Base-by-base conservation (phyloP, 495 filamentous ascomycete species). In the Hyaloscypha hepaticicola region DNA sequence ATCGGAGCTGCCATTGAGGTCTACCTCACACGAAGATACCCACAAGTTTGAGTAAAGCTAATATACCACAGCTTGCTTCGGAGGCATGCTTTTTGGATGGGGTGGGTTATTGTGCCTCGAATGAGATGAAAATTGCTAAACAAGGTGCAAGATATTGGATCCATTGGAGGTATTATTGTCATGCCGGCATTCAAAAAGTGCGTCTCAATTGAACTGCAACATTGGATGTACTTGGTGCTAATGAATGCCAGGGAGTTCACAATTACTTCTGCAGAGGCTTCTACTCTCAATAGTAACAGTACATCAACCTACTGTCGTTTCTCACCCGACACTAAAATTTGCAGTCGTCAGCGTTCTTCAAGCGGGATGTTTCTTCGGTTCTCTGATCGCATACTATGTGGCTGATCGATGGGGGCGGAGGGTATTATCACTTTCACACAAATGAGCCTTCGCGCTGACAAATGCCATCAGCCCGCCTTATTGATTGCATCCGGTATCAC, bases 11-110 rank as follows among this genome's bases (percentile, higher is more conserved):
- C n/a, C n/a, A n/a, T n/a, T n/a, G n/a, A n/a, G n/a, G 8, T 45
- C 8, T 45, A 45, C 19, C 38, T 45, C 19, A 8, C 19, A 45
- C 38, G 38, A 45, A 19, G 19, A n/a, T 25, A 50, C 27, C 5
- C 24, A 5, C 24, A 27, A 3, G 4, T 24, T 6, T 28, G n/a
- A 6, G 21, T 24, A 49, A 5, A 60, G 28, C 63, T 66, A 29
- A 66, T 24, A 41, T 55, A 14, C 8, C 53, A 33, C 85, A 66
- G 60, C 66, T 50, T 63, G 89, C 76, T 93, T 90, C 65, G 90
- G 89, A 49, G 90, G 89, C 64, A 90, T 88, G 84, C 80, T 87
- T 26, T 89, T 89, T 58, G 87, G 87, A 24, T 85, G 86, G 82
- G 80, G 79, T 82, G 45, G 22, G 70, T 69, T 25, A 11, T 28